Conservation (phyloP, 1,139 yeast genomes). For the Hyphopichia khmerensis region DNA sequence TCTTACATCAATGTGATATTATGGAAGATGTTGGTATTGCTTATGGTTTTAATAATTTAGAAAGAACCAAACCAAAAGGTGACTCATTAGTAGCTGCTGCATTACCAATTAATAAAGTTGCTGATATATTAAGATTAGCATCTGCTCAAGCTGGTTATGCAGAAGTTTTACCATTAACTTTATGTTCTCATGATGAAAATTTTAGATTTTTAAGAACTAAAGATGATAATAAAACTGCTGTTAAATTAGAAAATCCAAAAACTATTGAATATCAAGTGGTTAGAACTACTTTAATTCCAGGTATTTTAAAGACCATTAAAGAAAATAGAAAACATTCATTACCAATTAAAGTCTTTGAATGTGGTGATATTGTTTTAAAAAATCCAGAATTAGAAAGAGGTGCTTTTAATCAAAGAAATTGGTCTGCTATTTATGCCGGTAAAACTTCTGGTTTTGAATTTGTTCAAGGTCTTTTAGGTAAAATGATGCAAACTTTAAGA, state of each 20-base stretch:
- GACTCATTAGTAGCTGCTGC: constrained; percentile 84
- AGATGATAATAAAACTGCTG: constrained; percentile 79
- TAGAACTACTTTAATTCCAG: constrained; percentile 91
- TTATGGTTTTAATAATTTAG: constrained; percentile 89
- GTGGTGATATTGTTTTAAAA: constrained; percentile 92
- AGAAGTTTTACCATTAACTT: constrained; percentile 92
- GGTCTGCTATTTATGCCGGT: constrained; percentile 94
- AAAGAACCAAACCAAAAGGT: constrained; percentile 76
- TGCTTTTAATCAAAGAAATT: constrained; percentile 89
- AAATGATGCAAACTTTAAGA: constrained; percentile 94
- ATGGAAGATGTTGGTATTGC: constrained; percentile 99
- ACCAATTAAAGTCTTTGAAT: constrained; percentile 92
- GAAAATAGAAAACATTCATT: constrained; percentile 95
- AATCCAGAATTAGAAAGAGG: constrained; percentile 78
- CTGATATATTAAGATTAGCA: constrained; percentile 88
- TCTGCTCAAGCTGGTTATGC: constrained; percentile 95
- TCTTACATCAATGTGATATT: constrained; percentile 95
- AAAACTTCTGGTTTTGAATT: constrained; percentile 92
- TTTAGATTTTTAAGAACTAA: constrained; percentile 74
- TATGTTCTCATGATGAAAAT: constrained; percentile 96
- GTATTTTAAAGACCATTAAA: constrained; percentile 89
- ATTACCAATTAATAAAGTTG: constrained; percentile 84
- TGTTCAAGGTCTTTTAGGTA: constrained; percentile 92
- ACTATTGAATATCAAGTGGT: constrained; percentile 97
- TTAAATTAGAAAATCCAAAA: constrained; percentile 92